Percentiles rank a stretch among this genome's conserved stretches.
Evolutionary conservation across 192 early-diverging fungal genomes (phyloP).

Genomic region (Helicostylum pulchrum): DNA sequence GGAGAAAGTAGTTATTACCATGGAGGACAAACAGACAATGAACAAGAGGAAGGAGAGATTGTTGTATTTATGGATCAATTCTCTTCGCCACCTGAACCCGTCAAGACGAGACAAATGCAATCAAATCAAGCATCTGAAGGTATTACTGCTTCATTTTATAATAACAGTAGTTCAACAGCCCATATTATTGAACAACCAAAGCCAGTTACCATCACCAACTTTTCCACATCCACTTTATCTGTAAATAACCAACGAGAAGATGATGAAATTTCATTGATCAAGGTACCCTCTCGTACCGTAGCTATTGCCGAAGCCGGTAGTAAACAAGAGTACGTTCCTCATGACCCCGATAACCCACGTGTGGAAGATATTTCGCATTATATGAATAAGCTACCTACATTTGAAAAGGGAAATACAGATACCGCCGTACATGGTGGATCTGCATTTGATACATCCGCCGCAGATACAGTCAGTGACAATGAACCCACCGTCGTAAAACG

Average conservation of each 20-base stretch:
- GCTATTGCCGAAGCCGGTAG: not conserved
- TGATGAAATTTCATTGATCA: not conserved
- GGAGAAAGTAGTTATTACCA: not conserved
- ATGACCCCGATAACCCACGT: slow-evolving; percentile 1
- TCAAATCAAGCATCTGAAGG: not conserved
- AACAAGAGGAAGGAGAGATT: slow-evolving; percentile 12
- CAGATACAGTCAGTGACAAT: not conserved
- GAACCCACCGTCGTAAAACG: not conserved
- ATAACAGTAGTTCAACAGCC: not conserved
- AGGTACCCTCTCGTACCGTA: not conserved
- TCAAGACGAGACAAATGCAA: not conserved
- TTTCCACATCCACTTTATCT: not conserved
- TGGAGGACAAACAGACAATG: not conserved
- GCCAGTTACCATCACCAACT: not conserved
- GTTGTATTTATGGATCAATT: slow-evolving; percentile 10
- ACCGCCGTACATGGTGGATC: not conserved
- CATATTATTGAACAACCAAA: not conserved
- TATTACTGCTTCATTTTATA: no score
- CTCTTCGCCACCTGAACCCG: not conserved
- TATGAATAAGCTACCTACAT: slow-evolving; percentile 6
- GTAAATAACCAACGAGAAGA: no score
- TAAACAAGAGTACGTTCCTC: not conserved
- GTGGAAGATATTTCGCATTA: slow-evolving; percentile 12
- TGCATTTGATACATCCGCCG: not conserved
- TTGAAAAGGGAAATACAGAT: not conserved